phyloP scores from a whole-genome alignment of 1,139 yeast species.

The Lodderomyces oxycetoniae region DNA sequence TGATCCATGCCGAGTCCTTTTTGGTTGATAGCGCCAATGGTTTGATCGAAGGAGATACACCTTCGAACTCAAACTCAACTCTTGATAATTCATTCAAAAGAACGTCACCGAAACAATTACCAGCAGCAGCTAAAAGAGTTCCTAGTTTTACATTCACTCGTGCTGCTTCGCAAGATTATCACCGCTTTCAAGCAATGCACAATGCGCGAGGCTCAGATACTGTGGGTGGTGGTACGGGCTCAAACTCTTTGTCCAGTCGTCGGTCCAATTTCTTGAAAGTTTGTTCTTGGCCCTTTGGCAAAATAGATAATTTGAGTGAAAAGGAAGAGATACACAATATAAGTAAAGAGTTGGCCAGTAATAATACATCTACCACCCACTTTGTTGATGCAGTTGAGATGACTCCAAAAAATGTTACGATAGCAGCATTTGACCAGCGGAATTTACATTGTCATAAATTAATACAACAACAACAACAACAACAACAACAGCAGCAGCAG shows the following conservation, averaged over 20 bases:
- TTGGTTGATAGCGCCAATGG: conserved; percentile 10
- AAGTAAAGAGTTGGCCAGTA: too few species aligned
- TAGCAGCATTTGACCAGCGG: conserved; percentile 4
- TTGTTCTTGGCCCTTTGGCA: conserved; percentile 14
- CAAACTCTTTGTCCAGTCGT: conserved; percentile 2
- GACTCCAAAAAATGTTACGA: conserved; percentile 3
- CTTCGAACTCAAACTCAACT: conserved; percentile 6
- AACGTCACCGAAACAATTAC: conserved; percentile 1
- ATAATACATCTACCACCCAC: conserved; percentile 1
- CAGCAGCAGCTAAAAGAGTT: conserved; percentile 7
- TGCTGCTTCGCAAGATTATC: conserved; percentile 5
- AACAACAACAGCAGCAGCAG: not conserved
- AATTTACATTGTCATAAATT: not conserved
- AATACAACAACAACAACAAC: not conserved
- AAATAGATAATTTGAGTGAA: conserved; percentile 10
- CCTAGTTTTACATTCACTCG: conserved; percentile 10
- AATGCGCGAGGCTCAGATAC: not conserved
- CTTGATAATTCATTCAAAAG: conserved; percentile 5
- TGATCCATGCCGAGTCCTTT: conserved; percentile 11
- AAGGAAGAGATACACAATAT: conserved; percentile 4
- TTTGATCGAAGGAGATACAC: conserved; percentile 1
- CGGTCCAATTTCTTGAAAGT: conserved; percentile 14
- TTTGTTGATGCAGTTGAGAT: not conserved
- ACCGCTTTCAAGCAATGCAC: conserved; percentile 3
- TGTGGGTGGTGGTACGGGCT: conserved; percentile 1